Evolutionary conservation across 345 rosid genomes (phyloP).

Genomic region (Anacardium occidentale): DNA sequence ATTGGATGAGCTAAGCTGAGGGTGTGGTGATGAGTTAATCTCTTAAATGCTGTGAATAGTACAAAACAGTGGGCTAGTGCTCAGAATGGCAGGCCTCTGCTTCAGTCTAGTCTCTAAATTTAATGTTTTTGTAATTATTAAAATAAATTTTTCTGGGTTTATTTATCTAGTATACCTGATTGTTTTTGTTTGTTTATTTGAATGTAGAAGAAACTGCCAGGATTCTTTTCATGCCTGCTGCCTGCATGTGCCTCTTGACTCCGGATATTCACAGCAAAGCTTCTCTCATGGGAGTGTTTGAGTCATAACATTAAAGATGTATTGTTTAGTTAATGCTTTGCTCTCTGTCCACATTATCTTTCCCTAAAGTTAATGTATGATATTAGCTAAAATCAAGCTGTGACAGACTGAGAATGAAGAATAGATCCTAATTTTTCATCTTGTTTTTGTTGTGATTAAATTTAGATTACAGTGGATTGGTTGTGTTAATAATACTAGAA

Average conservation of each 20-base stretch:
- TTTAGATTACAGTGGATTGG: too few species aligned
- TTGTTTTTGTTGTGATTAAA: neutral
- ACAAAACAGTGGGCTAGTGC: neutral
- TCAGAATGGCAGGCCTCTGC: too few species aligned
- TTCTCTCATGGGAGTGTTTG: neutral
- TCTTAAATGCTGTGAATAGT: neutral
- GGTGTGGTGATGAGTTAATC: too few species aligned
- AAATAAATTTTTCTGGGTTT: too few species aligned
- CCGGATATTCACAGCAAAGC: neutral
- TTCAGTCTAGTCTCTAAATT: neutral
- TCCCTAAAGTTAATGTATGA: neutral
- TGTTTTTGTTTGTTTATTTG: neutral
- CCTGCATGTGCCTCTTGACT: conserved; percentile 59
- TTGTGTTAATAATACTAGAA: too few species aligned
- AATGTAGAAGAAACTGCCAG: conserved; percentile 63
- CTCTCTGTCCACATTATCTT: neutral
- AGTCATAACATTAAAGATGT: neutral
- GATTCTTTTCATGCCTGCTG: conserved; percentile 72
- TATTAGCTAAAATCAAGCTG: neutral
- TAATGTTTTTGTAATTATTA: neutral
- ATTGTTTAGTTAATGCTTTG: neutral
- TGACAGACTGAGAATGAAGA: neutral
- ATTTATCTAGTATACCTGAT: too few species aligned
- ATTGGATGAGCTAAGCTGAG: too few species aligned
- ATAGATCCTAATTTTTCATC: neutral